Evolutionary conservation across 805 yeast genomes (phyloP), one percentile per base, ranked within the genome.

Genomic region (Maudiozyma barnettii): DNA sequence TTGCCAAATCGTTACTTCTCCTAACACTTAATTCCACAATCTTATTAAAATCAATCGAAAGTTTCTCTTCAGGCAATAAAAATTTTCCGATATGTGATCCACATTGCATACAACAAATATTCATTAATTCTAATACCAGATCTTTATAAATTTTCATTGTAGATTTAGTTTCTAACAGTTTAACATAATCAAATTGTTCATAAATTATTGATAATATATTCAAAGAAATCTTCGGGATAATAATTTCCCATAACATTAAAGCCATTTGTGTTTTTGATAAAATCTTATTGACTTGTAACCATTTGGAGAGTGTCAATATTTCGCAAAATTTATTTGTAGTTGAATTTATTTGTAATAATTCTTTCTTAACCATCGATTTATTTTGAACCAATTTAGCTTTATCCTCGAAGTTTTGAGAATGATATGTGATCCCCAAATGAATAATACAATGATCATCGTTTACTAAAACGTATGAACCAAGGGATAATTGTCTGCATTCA

Each of bases 141-240:
- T 60, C 61, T 43, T 53, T 51, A 39, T 62, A 63, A 18, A 63
- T 54, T 5, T 47, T 49, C 36, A 53, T 51, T 6, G 60, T 58
- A 3, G 64, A 57, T 23, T 51, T 45, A n/a, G 52, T 54, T 30
- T 55, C 48, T 20, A 59, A 41, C 43, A 63, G 48, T 29, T 47
- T 50, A 12, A 58, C 58, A 39, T 59, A 60, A 13, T 63, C 63
- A 40, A 58, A 57, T 47, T 61, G 58, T 46, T 63, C 67, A 47
- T 58, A 62, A 9, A 63, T 60, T 12, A 64, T 60, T 3, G 64
- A 58, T 9, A 64, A 50, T n/a, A 62, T 53, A 43, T 64, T 60
- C 22, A 64, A 52, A 1, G 64, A 58, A 9, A 64, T 55, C 41
- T 58, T 60, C 16, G 65, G 65, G 14, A 63, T 60, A 19, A 63